Conservation (phyloP, 331 rosid genomes). For the Prunus yedoensis region DNA sequence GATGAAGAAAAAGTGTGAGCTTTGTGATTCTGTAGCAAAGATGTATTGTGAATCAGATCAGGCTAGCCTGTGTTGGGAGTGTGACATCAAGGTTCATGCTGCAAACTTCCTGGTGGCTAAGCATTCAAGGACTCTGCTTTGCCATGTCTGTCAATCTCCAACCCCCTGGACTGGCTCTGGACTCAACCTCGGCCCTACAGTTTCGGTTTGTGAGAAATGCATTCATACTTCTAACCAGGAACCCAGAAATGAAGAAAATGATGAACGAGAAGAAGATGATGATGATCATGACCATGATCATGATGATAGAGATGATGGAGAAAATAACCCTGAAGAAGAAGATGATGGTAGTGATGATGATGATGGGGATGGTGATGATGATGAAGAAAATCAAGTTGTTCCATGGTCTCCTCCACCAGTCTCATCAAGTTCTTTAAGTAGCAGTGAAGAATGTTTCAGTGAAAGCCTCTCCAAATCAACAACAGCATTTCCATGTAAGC, state of each 20-base stretch:
- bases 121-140: conserved; percentile 67
- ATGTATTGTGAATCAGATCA: conserved; percentile 72
- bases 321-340: not conserved
- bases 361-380: conserved; percentile 20
- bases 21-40: conserved; percentile 57
- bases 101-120: conserved; percentile 73
- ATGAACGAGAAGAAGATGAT: too few relatives aligned
- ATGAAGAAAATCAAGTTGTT: conserved; percentile 77
- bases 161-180: conserved; percentile 79
- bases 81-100: conserved; percentile 72
- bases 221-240: not conserved
- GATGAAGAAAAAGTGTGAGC: conserved; percentile 59
- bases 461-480: conserved; percentile 23
- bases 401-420: conserved; percentile 58
- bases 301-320: not conserved
- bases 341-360: not conserved
- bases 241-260: too few relatives aligned
- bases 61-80: conserved; percentile 74
- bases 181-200: conserved; percentile 60
- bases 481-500: too few relatives aligned
- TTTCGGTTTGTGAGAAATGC: conserved; percentile 57
- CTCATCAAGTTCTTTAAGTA: conserved; percentile 48
- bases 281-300: too few relatives aligned
- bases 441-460: conserved; percentile 33
- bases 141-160: conserved; percentile 62